Percentiles rank a stretch among this genome's conserved stretches.
Evolutionary conservation across 306 rosid species (phyloP).

Genomic region (Vigna unguiculata): DNA sequence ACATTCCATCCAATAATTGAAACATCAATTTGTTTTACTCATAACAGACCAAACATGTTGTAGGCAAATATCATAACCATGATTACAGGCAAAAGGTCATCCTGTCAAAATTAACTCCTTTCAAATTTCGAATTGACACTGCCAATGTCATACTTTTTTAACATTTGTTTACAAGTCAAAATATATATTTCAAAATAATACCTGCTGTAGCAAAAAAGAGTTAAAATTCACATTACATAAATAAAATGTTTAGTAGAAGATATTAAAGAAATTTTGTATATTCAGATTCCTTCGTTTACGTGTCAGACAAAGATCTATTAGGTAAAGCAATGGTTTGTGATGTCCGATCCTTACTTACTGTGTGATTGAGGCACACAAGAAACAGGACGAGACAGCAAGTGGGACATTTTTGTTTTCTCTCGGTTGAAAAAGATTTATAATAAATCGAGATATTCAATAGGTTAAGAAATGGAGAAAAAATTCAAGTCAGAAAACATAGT

Average conservation of each 20-base stretch:
- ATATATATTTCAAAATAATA: no score
- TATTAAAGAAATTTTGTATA: conserved; percentile 32
- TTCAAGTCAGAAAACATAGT: no score
- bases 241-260: no score
- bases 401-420: conserved; percentile 55
- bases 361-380: conserved; percentile 69
- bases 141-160: no score
- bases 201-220: no score
- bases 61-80: conserved; percentile 42
- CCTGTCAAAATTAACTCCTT: not conserved
- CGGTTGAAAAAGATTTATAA: no score
- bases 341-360: conserved; percentile 41
- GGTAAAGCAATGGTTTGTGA: conserved; percentile 62
- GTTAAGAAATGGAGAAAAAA: no score
- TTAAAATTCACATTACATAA: no score
- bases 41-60: conserved; percentile 18
- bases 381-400: conserved; percentile 64
- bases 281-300: conserved; percentile 55
- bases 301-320: conserved; percentile 56
- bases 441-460: no score
- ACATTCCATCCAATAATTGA: conserved; percentile 17
- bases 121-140: no score
- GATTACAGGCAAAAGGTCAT: conserved; percentile 39
- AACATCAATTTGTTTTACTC: conserved; percentile 18
- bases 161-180: no score